A percentile compares a stretch with the other conserved stretches of the same genome.
Evolutionary conservation across 2,329 filamentous ascomycete genomes (phyloP).

Genomic region (Acarospora socialis): DNA sequence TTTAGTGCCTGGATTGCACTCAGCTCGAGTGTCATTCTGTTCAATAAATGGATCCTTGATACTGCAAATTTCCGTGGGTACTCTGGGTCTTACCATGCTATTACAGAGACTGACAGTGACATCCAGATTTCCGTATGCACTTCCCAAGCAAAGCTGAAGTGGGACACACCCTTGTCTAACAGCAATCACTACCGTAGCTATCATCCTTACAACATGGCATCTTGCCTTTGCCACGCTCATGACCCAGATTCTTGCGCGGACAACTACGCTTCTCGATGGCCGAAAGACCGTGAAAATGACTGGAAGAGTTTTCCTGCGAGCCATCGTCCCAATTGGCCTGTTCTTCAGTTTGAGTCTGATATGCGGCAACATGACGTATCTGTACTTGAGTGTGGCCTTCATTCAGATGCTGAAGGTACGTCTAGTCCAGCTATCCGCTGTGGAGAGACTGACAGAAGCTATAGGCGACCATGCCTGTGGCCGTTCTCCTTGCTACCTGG

Average conservation of each 20-base stretch:
- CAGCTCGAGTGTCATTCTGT: constrained; percentile 88
- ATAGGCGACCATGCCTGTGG: constrained; percentile 85
- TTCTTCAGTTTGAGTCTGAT: constrained; percentile 96
- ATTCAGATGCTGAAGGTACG: constrained; percentile 96
- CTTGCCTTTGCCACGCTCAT: constrained; percentile 82
- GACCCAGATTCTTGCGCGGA: constrained; percentile 85
- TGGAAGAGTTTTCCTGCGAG: constrained; percentile 77
- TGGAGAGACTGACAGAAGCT: not conserved
- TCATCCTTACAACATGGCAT: constrained; percentile 88
- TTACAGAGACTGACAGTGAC: not conserved
- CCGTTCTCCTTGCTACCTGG: constrained; percentile 83
- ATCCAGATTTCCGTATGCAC: not conserved
- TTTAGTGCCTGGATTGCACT: constrained; percentile 77
- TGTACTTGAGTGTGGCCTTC: constrained; percentile 90
- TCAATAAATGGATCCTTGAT: constrained; percentile 98
- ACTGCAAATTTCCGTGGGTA: constrained; percentile 69
- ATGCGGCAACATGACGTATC: constrained; percentile 88
- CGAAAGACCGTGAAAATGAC: constrained; percentile 97
- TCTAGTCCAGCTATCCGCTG: not conserved
- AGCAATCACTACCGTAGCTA: constrained; percentile 20
- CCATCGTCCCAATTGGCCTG: constrained; percentile 85
- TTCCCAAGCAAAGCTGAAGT: not conserved
- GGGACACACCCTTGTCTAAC: constrained; percentile 2
- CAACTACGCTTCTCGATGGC: constrained; percentile 79
- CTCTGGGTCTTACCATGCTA: not conserved